Base-by-base conservation (phyloP, 192 early-diverging fungal species). In the Coemansia sp. region DNA sequence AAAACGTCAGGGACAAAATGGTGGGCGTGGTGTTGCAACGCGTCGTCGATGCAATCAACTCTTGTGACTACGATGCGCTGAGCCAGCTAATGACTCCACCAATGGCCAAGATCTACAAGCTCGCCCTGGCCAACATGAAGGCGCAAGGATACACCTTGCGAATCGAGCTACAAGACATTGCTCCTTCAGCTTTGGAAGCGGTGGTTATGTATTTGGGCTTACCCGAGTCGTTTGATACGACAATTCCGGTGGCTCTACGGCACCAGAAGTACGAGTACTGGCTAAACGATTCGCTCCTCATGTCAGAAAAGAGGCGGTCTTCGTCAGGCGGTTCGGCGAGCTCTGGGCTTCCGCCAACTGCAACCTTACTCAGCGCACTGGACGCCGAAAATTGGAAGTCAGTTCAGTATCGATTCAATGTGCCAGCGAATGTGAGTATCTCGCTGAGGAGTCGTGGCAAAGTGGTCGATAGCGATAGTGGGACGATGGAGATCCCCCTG, bases 71-170 rank as follows among this genome's bases (percentile, higher is more conserved):
- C 25, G 37, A 63, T 3, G 36, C 31, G 18, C 14, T 74, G 28
- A 62, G 60, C 43, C 36, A 68, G 39, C 36, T 68, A 3, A 62
- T 68, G 62, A 50, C 58, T 0, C 66, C 65, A 18, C n/a, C 62
- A 10, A 11, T 74, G 10, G 37, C 66, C 3, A 65, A 52, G 13
- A 35, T 68, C 18, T 74, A 74, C 48, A 74, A 65, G 35, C 56
- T 48, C 34, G 66, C 72, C 8, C 16, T 74, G 20, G 62, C 45
- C 0, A 50, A 68, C 6, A 47, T 74, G 26, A 35, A 47, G 37
- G 55, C 66, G 31, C 65, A 74, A 41, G 66, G 66, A 9, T 53
- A 43, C 39, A 37, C 34, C 52, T 26, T 73, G 8, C 41, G 50
- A 26, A 58, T 73, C 12, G 23, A 66, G 20, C 10, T 68, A 1